Conservation (phyloP, 2,329 filamentous ascomycete species). For the Penicillium sp. region DNA sequence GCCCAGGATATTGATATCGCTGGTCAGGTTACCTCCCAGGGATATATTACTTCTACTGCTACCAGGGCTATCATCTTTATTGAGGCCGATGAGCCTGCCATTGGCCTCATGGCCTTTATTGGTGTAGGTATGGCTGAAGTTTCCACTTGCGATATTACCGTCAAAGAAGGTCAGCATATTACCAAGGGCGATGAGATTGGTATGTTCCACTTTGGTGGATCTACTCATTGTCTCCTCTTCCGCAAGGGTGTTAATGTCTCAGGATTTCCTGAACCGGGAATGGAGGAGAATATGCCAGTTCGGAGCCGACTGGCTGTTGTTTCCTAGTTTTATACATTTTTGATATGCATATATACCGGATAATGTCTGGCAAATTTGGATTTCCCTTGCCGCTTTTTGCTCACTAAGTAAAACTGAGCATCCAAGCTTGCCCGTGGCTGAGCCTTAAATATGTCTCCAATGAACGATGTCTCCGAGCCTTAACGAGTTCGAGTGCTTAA, state of each 20-base stretch:
- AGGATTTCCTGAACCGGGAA: constrained; percentile 28
- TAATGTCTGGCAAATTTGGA: too few relatives aligned
- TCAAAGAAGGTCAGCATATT: constrained; percentile 64
- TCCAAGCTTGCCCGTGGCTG: too few relatives aligned
- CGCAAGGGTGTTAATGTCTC: constrained; percentile 29
- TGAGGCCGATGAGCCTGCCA: constrained; percentile 63
- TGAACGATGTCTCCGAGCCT: too few relatives aligned
- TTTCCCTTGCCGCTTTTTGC: too few relatives aligned
- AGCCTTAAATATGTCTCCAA: too few relatives aligned
- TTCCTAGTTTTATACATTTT: not conserved
- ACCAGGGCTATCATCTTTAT: constrained; percentile 70
- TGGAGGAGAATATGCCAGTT: constrained; percentile 29
- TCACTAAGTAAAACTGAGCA: too few relatives aligned
- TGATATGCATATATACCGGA: too few relatives aligned
- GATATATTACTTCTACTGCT: constrained; percentile 66
- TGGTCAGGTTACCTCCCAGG: constrained; percentile 51
- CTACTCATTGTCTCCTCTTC: constrained; percentile 68
- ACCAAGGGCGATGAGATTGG: constrained; percentile 70
- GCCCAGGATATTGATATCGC: constrained; percentile 29
- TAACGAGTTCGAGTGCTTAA: too few relatives aligned
- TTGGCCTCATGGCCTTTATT: constrained; percentile 70
- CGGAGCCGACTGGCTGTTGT: constrained; percentile 26
- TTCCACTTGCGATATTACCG: constrained; percentile 69
- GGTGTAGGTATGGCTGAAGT: constrained; percentile 77
- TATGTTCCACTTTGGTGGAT: constrained; percentile 81